A percentile compares a stretch with the other conserved stretches of the same genome.
phyloP scores from a whole-genome alignment of 441 rosid species.

The Mallotus japonicus region DNA sequence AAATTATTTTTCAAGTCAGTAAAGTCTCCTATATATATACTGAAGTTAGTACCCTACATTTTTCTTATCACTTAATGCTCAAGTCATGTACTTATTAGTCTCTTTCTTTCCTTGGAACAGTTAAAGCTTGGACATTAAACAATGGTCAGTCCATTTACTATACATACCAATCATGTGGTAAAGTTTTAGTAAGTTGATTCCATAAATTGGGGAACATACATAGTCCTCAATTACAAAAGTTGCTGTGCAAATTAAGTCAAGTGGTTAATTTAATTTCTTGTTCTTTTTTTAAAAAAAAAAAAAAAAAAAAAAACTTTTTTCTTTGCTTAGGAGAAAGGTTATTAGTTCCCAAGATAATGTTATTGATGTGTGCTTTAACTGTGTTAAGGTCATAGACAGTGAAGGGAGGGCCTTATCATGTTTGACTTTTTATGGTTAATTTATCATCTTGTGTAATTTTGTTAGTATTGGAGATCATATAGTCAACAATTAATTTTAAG shows the following conservation, averaged over 20 bases:
- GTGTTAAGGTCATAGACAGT: not conserved
- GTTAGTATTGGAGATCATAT: not conserved
- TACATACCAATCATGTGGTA: not conserved
- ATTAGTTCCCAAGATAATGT: not conserved
- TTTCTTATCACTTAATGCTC: slow-evolving; percentile 6
- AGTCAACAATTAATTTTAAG: not conserved
- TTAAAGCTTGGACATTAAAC: not conserved
- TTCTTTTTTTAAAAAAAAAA: not conserved
- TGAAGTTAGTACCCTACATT: not conserved
- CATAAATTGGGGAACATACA: not conserved
- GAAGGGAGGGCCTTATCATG: not conserved
- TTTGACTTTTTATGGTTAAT: not conserved
- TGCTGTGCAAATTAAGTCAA: not conserved
- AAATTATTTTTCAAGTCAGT: slow-evolving; percentile 4
- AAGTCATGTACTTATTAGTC: not conserved
- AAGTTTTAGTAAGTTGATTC: not conserved
- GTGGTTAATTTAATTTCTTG: not conserved
- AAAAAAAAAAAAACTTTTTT: not conserved
- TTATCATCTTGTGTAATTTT: not conserved
- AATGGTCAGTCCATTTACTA: not conserved
- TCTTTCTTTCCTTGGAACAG: not conserved
- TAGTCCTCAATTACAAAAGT: not conserved
- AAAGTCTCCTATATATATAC: not conserved
- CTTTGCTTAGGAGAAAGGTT: slow-evolving; percentile 17
- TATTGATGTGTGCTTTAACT: not conserved